Base-by-base conservation (phyloP, 805 yeast species). In the Tetrapisispora fleetii region DNA sequence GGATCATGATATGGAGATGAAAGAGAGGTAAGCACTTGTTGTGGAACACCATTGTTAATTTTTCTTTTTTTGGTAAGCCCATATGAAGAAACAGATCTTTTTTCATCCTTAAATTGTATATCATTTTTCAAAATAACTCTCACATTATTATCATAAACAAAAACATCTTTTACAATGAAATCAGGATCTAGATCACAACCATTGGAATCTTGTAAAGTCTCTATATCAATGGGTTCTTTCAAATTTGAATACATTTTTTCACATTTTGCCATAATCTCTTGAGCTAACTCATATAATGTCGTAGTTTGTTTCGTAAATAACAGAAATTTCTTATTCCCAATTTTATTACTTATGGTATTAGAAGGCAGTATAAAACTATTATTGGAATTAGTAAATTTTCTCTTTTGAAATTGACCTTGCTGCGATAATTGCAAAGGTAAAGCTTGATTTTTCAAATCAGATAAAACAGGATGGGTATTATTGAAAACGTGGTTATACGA, bases 171-270 rank as follows among this genome's bases (percentile, higher is more conserved):
- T 0, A 80, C 83, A 2, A 63, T 52, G 53, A 80, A 85, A 52
- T 85, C 95, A 0, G 90, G 90, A 62, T 86, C 95, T 49, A 86
- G 66, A 59, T 86, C 95, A 55, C 90, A 84, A 48, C 75, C 75
- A 50, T 78, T 75, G 35, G 64, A 64, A 62, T 85, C 91, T 58
- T 85, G 93, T 7, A 86, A 64, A 47, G 77, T 76, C n/a, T 72
- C 67, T 37, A 86, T 76, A 8, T 70, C 70, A 19, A 85, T 62
- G 0, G 74, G 73, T 5, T 73, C 77, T 22, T 14, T 32, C 42
- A 64, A 37, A 24, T 72, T 72, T 0, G 93, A 91, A 53, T 86
- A 86, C 48, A 85, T 68, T 58, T 78, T 80, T 33, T 69, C 61
- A 58, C 79, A 82, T 51, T 87, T 72, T 6, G 61, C 63, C n/a